Conservation (phyloP, 257 asterid genomes). For the Leptodermis oblonga region DNA sequence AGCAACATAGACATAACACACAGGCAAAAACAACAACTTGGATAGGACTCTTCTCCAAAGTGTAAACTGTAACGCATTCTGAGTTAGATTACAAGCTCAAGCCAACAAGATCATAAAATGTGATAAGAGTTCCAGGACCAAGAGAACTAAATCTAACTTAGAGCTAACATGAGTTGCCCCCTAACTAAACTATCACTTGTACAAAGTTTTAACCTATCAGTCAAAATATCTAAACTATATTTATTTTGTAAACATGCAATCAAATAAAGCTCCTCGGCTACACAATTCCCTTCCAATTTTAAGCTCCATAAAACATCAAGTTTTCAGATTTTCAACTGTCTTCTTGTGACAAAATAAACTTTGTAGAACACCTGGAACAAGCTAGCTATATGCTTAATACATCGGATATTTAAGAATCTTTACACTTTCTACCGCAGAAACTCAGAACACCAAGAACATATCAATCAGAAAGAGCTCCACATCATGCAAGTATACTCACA, state of each 20-base stretch:
- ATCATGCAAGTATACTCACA: conserved; percentile 34
- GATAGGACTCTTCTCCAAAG: not conserved
- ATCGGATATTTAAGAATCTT: not conserved
- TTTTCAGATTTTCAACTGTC: not conserved
- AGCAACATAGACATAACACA: not conserved
- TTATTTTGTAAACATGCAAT: too few species aligned
- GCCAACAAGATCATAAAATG: conserved; percentile 6
- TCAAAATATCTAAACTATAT: not conserved
- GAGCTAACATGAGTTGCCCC: not conserved
- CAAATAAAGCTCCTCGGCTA: not conserved
- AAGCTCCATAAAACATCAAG: not conserved
- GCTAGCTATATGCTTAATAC: not conserved
- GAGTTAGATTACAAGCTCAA: not conserved
- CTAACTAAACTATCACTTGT: not conserved
- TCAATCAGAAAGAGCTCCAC: not conserved
- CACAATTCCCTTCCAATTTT: not conserved
- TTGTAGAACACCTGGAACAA: not conserved
- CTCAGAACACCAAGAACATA: not conserved
- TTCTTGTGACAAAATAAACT: not conserved
- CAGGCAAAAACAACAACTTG: not conserved
- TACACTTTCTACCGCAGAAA: not conserved
- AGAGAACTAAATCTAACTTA: not conserved
- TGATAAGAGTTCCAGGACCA: not conserved
- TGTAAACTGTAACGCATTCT: not conserved
- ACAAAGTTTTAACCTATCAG: not conserved